Conservation (phyloP, 148 eudicot genomes). For the Selenicereus undatus region DNA sequence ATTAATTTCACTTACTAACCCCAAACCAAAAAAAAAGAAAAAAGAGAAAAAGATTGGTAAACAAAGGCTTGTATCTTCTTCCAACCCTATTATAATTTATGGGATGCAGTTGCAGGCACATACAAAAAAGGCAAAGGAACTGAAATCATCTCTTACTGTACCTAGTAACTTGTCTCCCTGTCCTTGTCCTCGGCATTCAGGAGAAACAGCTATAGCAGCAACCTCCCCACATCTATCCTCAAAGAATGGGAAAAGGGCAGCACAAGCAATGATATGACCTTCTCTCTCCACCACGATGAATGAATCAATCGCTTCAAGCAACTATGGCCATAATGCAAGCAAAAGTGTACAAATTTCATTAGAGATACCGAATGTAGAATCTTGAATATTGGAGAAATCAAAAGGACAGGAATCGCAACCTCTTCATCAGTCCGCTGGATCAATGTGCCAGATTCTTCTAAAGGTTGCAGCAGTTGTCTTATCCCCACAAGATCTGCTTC, state of each 20-base stretch:
- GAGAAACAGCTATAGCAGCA: conserved; percentile 95
- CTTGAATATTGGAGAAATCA: neutral
- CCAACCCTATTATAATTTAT: too few relatives aligned
- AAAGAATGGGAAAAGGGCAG: conserved; percentile 78
- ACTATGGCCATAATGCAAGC: conserved; percentile 38
- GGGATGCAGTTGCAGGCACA: too few relatives aligned
- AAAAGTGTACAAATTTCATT: neutral
- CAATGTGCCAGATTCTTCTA: conserved; percentile 86
- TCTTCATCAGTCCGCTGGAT: conserved; percentile 79
- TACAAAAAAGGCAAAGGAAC: too few relatives aligned
- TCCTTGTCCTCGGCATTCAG: conserved; percentile 96
- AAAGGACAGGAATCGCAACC: conserved; percentile 35
- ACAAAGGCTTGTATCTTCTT: too few relatives aligned
- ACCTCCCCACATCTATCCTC: conserved; percentile 87
- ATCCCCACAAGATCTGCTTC: conserved; percentile 62
- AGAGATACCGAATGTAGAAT: neutral
- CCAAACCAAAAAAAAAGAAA: neutral
- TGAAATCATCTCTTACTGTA: conserved; percentile 21
- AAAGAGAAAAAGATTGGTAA: neutral
- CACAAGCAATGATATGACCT: conserved; percentile 92
- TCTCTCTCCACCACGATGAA: conserved; percentile 93
- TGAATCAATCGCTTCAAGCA: conserved; percentile 53
- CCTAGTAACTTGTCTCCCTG: conserved; percentile 96
- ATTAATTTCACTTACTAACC: too few relatives aligned
- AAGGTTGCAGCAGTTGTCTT: conserved; percentile 62